These are phyloP conservation scores for Hypoxylon lienhwacheense DNA, from an alignment of 495 filamentous ascomycete species.

Conservation along the genomic window DNA sequence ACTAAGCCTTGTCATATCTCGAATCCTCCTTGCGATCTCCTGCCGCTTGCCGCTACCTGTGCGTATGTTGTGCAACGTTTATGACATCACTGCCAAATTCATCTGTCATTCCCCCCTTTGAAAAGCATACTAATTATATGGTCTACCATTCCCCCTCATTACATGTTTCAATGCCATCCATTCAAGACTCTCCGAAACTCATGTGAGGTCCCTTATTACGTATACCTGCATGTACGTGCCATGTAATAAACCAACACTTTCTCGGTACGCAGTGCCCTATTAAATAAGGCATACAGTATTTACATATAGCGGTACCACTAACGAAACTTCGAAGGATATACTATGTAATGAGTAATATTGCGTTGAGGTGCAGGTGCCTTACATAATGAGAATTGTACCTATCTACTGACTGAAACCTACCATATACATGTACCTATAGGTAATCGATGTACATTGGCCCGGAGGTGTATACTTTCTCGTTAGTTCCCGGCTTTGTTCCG, in stretches of 20 bases:
- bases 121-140: neutral
- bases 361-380: neutral
- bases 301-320: neutral
- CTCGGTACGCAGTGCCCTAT: slow-evolving; percentile 2
- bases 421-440: neutral
- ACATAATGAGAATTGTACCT: neutral
- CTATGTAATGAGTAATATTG: too few species aligned
- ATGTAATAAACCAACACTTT: slow-evolving; percentile 10
- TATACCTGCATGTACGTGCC: slow-evolving; percentile 9
- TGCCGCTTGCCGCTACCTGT: slow-evolving; percentile 18
- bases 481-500: slow-evolving; percentile 27
- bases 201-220: slow-evolving; percentile 14
- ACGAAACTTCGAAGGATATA: neutral
- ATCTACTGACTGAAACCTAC: neutral
- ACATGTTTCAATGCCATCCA: slow-evolving; percentile 13
- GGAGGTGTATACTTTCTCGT: slow-evolving; percentile 1
- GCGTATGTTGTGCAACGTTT: slow-evolving; percentile 23
- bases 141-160: slow-evolving; percentile 10
- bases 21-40: slow-evolving; percentile 25
- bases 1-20: slow-evolving; percentile 29
- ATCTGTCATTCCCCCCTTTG: neutral
- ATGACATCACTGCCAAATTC: slow-evolving; percentile 27
- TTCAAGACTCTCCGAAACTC: slow-evolving; percentile 6
- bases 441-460: neutral
- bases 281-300: too few species aligned